These are phyloP conservation scores for Leishmania lainsoni DNA, from an alignment of 208 protist species.

Conservation along the genomic window DNA sequence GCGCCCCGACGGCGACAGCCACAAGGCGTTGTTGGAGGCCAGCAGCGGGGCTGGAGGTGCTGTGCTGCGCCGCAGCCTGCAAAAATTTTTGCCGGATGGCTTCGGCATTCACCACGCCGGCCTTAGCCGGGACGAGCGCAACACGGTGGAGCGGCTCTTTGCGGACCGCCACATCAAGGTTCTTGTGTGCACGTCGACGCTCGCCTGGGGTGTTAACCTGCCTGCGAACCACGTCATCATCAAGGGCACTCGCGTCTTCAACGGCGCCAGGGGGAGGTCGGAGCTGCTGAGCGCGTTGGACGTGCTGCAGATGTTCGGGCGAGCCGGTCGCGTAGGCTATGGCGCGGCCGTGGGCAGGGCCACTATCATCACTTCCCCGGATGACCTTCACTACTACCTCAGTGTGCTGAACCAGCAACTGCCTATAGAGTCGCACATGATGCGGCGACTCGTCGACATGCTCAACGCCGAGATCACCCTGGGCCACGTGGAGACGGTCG, in stretches of 20 bases:
- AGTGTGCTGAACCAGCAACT: constrained; percentile 98
- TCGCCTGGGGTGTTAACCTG: constrained; percentile 99
- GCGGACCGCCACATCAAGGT: constrained; percentile 95
- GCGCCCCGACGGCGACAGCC: constrained; percentile 72
- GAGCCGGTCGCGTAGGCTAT: constrained; percentile 97
- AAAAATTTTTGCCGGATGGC: constrained; percentile 93
- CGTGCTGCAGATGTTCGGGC: constrained; percentile 99
- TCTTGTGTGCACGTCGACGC: constrained; percentile 99
- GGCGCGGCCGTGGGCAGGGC: constrained; percentile 95
- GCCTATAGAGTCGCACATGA: constrained; percentile 99
- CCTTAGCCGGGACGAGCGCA: constrained; percentile 94
- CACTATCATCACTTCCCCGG: constrained; percentile 96
- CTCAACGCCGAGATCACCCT: constrained; percentile 99
- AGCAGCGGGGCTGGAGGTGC: constrained; percentile 22
- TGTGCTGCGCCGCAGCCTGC: constrained; percentile 51
- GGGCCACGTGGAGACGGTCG: constrained; percentile 93
- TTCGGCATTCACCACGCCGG: constrained; percentile 99
- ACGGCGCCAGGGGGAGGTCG: constrained; percentile 95
- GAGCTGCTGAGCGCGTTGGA: constrained; percentile 97
- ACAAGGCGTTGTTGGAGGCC: constrained; percentile 85
- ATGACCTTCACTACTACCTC: constrained; percentile 98
- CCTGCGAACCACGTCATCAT: constrained; percentile 99
- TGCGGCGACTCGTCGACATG: constrained; percentile 95
- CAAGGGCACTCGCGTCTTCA: constrained; percentile 99
- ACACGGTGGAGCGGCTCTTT: constrained; percentile 98